Evolutionary conservation across 805 yeast species (phyloP).

Genomic region (Lipomyces yamadae): DNA sequence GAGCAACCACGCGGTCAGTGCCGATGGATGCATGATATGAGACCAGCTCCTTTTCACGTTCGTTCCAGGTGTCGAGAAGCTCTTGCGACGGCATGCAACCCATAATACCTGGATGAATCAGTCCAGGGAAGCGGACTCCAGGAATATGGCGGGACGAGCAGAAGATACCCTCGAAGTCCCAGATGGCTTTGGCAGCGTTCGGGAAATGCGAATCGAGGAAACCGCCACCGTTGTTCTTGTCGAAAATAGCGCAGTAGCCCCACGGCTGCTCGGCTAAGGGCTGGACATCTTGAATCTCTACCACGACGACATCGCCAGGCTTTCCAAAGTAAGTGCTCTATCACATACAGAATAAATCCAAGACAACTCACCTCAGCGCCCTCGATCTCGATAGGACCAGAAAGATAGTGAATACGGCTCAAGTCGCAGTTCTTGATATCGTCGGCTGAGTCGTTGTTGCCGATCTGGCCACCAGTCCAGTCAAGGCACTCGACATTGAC

Average conservation of each 20-base stretch:
- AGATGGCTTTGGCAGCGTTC: slow-evolving; percentile 57
- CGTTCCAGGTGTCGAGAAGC: slow-evolving; percentile 53
- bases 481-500: slow-evolving; percentile 58
- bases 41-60: slow-evolving; percentile 50
- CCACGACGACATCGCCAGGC: slow-evolving; percentile 56
- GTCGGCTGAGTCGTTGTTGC: slow-evolving; percentile 55
- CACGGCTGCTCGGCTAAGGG: slow-evolving; percentile 59
- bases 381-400: slow-evolving; percentile 55
- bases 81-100: slow-evolving; percentile 56
- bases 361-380: slow-evolving; percentile 46
- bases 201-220: slow-evolving; percentile 57
- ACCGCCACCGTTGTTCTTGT: slow-evolving; percentile 58
- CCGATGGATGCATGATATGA: slow-evolving; percentile 33
- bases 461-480: slow-evolving; percentile 60
- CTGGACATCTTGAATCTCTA: slow-evolving; percentile 58
- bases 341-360: neutral
- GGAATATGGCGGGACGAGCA: slow-evolving; percentile 58
- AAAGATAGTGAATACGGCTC: slow-evolving; percentile 53
- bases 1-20: slow-evolving; percentile 49
- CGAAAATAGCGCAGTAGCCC: slow-evolving; percentile 59
- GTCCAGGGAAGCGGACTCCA: slow-evolving; percentile 55
- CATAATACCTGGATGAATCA: slow-evolving; percentile 58
- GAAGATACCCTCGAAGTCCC: slow-evolving; percentile 58
- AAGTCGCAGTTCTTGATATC: slow-evolving; percentile 55
- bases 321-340: neutral